Evolutionary conservation across 768 basidiomycete genomes (phyloP), one percentile per base, ranked within the genome.

Genomic region (Calocybe indica): DNA sequence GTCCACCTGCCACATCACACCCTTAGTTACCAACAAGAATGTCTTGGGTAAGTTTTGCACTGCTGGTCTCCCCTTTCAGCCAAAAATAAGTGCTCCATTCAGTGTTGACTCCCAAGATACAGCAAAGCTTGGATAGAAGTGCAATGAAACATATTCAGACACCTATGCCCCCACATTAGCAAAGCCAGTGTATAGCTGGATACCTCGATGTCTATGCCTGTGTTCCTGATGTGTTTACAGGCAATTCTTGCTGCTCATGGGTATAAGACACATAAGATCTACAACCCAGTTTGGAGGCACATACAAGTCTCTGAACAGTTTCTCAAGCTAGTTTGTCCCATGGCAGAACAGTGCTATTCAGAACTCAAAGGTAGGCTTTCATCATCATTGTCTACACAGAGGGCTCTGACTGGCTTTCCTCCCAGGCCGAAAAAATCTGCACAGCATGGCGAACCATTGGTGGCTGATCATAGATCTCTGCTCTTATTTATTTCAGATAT

Each of bases 241-340:
- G 62, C 58, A n/a, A 59, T 62, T 33, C 57, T 63, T 40, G 58
- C 45, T 2, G 54, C 52, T 8, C 61, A 62, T 37, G 62, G 62
- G 2, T 65, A 55, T 37, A 53, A 53, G 28, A 14, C 34, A 0
- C 54, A 57, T 29, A 55, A 63, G 40, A 11, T 35, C 1, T 63
- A 65, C 47, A 53, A 60, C 38, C 63, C 63, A 1, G 37, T 50
- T 1, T 62, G 58, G 62, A 14, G 45, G 1, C 57, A 56, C 38
- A 53, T 62, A 1, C 46, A 49, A 11, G 61, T 65, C 6, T 61
- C 61, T 0, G 52, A 55, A 6, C 32, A 49, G 6, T 65, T 65
- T 32, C 46, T 64, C 0, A 5, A 8, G 9, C 45, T 62, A 1
- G 47, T 65, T 2, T 64, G 61, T 37, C 61, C 60, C 22, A 59